Evolutionary conservation across 306 rosid genomes (phyloP).

Genomic region (Gastrolobium villosum): DNA sequence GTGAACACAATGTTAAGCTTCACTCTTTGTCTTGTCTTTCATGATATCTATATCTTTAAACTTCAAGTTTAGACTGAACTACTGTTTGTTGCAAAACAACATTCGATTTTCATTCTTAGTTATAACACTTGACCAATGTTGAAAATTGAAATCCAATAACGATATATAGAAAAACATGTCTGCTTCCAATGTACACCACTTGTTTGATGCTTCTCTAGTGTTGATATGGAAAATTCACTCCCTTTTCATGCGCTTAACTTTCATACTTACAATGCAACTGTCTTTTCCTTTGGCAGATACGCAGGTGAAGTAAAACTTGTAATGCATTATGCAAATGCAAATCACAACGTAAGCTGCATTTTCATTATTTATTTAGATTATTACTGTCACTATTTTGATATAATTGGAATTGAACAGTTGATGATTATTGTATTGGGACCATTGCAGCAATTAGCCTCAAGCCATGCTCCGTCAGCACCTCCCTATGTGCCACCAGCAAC

Average conservation of each 20-base stretch:
- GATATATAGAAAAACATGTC: neutral
- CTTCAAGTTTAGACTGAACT: no score
- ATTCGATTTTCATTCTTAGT: neutral
- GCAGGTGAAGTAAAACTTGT: conserved; percentile 60
- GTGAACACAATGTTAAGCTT: conserved; percentile 25
- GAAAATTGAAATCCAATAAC: neutral
- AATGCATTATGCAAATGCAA: conserved; percentile 53
- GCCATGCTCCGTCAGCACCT: conserved; percentile 65
- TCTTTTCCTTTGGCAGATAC: conserved; percentile 37
- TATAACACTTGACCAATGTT: neutral
- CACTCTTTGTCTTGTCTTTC: no score
- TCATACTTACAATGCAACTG: neutral
- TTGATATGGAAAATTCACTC: neutral
- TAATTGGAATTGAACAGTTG: neutral
- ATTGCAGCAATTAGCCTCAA: conserved; percentile 43
- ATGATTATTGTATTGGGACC: neutral
- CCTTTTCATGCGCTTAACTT: neutral
- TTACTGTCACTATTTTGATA: neutral
- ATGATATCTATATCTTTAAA: no score
- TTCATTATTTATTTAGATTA: conserved; percentile 1
- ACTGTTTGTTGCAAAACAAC: no score
- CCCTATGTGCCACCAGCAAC: conserved; percentile 55
- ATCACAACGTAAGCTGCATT: conserved; percentile 40
- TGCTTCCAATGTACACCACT: neutral
- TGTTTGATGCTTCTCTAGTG: no score